Percentiles rank a stretch among this genome's conserved stretches.
These are phyloP conservation scores for Saccharomyces cerevisiae DNA, from an alignment of 805 yeast genomes.

Conservation along the genomic window DNA sequence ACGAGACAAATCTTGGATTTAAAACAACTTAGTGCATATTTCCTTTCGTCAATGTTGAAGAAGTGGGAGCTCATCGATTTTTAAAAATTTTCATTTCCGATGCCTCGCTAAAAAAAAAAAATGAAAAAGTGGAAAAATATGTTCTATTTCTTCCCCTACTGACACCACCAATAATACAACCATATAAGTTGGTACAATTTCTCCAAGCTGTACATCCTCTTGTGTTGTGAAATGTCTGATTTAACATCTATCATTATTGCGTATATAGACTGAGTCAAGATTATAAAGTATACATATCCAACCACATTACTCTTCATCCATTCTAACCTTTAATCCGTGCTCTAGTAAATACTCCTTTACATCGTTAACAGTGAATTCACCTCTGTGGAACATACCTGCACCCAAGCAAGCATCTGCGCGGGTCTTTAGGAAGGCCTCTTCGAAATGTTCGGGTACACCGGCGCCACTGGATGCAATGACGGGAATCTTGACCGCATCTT, in stretches of 20 bases:
- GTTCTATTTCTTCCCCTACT: background rate
- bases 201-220: background rate
- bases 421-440: slow-evolving; percentile 75
- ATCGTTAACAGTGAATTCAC: slow-evolving; percentile 78
- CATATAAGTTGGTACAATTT: no score
- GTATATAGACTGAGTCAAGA: background rate
- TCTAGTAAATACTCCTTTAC: slow-evolving; percentile 62
- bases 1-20: background rate
- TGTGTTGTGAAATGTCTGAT: background rate
- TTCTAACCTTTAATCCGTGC: slow-evolving; percentile 64
- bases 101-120: background rate
- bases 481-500: slow-evolving; percentile 71
- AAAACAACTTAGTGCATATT: background rate
- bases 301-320: slow-evolving; percentile 33
- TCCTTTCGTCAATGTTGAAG: background rate
- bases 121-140: background rate
- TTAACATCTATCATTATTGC: background rate
- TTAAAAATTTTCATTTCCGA: background rate
- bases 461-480: slow-evolving; percentile 98
- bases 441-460: slow-evolving; percentile 85
- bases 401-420: slow-evolving; percentile 94
- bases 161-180: background rate
- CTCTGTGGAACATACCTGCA: slow-evolving; percentile 97
- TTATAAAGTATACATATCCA: background rate
- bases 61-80: background rate